Conservation (phyloP, 345 rosid species). For the Salix koriyanagi region DNA sequence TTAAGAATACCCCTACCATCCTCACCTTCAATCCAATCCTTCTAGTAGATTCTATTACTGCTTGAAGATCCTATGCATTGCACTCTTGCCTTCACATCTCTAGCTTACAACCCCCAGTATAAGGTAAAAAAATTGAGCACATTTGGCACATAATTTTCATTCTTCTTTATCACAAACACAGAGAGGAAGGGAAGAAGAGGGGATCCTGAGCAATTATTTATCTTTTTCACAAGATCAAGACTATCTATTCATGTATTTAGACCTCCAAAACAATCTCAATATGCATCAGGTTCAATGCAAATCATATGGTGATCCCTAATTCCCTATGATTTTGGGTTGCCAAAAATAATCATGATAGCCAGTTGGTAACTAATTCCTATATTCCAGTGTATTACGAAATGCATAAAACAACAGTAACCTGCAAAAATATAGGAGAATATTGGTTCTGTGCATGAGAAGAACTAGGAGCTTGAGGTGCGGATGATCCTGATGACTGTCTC, state of each 20-base stretch:
- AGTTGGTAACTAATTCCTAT: neutral
- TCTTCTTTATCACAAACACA: neutral
- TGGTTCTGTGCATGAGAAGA: conserved; percentile 75
- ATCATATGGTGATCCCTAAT: neutral
- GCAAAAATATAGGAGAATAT: conserved; percentile 92
- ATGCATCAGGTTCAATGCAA: no score
- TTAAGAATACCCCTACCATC: neutral
- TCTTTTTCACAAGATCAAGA: neutral
- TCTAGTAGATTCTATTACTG: neutral
- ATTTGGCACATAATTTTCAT: neutral
- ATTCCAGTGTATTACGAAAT: neutral
- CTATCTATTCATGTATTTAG: no score
- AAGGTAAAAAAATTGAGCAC: neutral
- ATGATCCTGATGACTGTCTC: conserved; percentile 64
- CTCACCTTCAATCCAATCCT: neutral
- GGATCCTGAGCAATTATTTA: neutral
- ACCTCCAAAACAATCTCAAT: no score
- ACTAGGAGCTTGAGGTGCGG: conserved; percentile 57
- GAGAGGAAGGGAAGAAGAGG: neutral
- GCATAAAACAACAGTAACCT: conserved; percentile 39
- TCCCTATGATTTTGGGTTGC: neutral
- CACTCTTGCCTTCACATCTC: neutral
- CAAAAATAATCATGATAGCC: conserved; percentile 1
- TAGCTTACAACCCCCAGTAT: neutral
- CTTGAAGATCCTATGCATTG: neutral